Evolutionary conservation across 306 rosid species (phyloP), one percentile per base, ranked within the genome.

Genomic region (Hippophae tibetana): DNA sequence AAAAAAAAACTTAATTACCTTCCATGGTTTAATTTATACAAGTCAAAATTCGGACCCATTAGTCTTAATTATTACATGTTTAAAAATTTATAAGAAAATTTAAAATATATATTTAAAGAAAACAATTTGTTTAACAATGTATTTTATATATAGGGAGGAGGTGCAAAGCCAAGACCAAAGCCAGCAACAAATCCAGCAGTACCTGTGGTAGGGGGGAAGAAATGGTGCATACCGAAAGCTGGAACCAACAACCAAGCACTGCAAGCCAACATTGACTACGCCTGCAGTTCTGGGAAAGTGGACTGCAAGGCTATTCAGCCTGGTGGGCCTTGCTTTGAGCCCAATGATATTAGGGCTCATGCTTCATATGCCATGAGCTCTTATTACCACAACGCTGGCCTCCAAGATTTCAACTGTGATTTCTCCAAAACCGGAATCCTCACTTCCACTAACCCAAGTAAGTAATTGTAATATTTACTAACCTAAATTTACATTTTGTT

Each of bases 321-420:
- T 0, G 95, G 97, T 1, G 92, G 97, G 10, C 44, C 60, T 7
- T 90, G 98, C 73, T 85, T 44, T 62, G 55, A 66, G 5, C 65
- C 87, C 10, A 69, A 78, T 61, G 65, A 81, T 1, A 5, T 85
- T 5, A 54, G 56, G 48, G 47, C 83, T 1, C 80, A 74, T 8
- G 93, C 99, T 1, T 69, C 95, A 0, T 92, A 66, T 58, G 78
- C 79, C 47, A 92, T 92, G 96, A 92, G 87, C 63, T 71, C 95
- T 1, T 92, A 57, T 62, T 92, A 72, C 26, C 89, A 85, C 9
- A 67, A 69, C 73, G 47, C 69, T 10, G 99, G 99, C 3, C 79
- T 72, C 63, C 49, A 79, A 27, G 68, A 73, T 38, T 85, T 38
- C 78, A 76, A 85, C 66, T 92, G 99, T 41, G 87, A 87, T 65